Evolutionary conservation across 352 stramenopile species (phyloP).

Genomic region (Pythium rishiriense): DNA sequence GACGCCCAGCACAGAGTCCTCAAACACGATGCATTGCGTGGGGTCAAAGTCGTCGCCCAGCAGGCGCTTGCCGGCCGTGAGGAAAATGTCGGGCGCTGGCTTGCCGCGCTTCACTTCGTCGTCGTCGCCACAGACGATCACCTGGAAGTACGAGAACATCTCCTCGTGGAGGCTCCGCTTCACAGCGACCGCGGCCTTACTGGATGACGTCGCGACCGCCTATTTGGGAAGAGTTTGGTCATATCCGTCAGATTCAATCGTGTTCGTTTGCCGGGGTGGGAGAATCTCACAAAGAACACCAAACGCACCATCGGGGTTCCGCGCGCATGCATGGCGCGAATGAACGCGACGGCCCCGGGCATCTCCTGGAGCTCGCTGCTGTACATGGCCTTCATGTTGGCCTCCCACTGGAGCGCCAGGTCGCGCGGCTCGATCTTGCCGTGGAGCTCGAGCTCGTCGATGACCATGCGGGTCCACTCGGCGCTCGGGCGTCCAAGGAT

Average conservation of each 20-base stretch:
- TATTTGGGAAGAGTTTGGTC: neutral
- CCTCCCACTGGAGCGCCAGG: constrained; percentile 64
- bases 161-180: constrained; percentile 68
- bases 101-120: constrained; percentile 66
- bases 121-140: constrained; percentile 81
- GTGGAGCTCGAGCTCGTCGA: constrained; percentile 45
- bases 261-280: neutral
- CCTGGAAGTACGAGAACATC: constrained; percentile 74
- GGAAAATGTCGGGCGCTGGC: constrained; percentile 81
- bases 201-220: constrained; percentile 76
- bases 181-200: constrained; percentile 51
- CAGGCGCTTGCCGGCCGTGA: constrained; percentile 56
- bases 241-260: neutral
- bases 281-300: no score
- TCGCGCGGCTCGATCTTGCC: constrained; percentile 50
- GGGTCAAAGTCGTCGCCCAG: constrained; percentile 40
- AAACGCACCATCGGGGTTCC: constrained; percentile 47
- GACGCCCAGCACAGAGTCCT: constrained; percentile 75
- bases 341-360: constrained; percentile 49
- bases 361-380: constrained; percentile 46
- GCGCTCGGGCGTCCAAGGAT: constrained; percentile 66
- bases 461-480: constrained; percentile 77
- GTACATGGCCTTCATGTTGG: constrained; percentile 59
- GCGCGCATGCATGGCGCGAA: constrained; percentile 45
- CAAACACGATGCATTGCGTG: constrained; percentile 69